Percentiles rank a stretch among this genome's conserved stretches.
These are phyloP conservation scores for Neoscytalidium dimidiatum DNA, from an alignment of 2,329 filamentous ascomycete species.

Conservation along the genomic window DNA sequence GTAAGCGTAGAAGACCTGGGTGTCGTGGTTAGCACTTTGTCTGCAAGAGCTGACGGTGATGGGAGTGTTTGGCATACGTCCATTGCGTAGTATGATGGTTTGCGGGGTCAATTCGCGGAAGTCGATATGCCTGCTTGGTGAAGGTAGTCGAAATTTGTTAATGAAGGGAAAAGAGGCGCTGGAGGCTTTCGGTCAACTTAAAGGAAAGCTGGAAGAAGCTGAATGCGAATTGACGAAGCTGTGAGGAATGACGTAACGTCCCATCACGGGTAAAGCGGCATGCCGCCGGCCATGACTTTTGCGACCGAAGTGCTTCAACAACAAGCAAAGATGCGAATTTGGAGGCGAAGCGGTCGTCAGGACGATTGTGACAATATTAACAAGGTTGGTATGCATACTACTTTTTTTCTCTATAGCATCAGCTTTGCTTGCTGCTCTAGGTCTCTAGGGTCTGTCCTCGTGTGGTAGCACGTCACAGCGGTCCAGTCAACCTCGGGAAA, in stretches of 20 bases:
- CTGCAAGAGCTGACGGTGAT: not conserved
- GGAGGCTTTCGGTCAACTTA: not conserved
- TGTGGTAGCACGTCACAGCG: too few relatives aligned
- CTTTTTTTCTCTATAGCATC: too few relatives aligned
- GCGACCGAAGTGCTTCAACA: too few relatives aligned
- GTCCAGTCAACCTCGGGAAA: not conserved
- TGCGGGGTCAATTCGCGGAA: not conserved
- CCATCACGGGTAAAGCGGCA: not conserved
- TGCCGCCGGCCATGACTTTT: too few relatives aligned
- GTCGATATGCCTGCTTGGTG: not conserved
- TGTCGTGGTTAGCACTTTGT: not conserved
- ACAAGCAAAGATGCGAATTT: too few relatives aligned
- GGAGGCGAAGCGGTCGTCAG: too few relatives aligned
- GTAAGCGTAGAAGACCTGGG: slow-evolving; percentile 47
- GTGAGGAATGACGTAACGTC: not conserved
- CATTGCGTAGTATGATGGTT: not conserved
- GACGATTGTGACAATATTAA: too few relatives aligned
- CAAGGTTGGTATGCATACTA: too few relatives aligned
- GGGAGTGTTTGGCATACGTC: not conserved
- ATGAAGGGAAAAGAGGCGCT: not conserved
- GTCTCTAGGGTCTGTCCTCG: too few relatives aligned
- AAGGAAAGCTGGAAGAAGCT: not conserved
- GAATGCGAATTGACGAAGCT: too few relatives aligned
- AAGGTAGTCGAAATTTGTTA: not conserved
- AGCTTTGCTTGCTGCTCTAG: too few relatives aligned